These are phyloP conservation scores for Mycothermus thermophilus DNA, from an alignment of 495 filamentous ascomycete genomes.

Conservation along the genomic window DNA sequence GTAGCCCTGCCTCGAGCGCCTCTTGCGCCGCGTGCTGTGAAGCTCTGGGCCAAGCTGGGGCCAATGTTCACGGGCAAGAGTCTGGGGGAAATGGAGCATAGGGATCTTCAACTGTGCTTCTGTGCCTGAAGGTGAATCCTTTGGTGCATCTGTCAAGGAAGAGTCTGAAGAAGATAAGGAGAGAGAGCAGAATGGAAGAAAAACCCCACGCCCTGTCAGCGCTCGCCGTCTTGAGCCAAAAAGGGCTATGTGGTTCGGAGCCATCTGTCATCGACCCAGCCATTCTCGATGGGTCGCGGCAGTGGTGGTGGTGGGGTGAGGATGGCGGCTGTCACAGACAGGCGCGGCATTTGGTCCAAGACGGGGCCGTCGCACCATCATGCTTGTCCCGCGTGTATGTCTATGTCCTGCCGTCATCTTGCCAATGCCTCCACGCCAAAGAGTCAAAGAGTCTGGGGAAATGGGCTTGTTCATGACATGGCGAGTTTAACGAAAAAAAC, in stretches of 20 bases:
- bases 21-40: constrained; percentile 6
- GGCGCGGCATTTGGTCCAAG: constrained; percentile 18
- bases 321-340: constrained; percentile 3
- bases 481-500: constrained; percentile 6
- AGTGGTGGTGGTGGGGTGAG: constrained; percentile 3
- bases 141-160: no score
- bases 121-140: no score
- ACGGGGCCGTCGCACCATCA: constrained; percentile 11
- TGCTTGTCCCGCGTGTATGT: constrained; percentile 6
- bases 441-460: constrained; percentile 10
- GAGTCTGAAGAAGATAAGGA: no score
- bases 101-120: no score
- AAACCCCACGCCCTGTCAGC: no score
- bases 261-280: no score
- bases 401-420: constrained; percentile 9
- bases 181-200: no score
- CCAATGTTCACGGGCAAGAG: no score
- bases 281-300: constrained; percentile 3
- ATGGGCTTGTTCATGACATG: constrained; percentile 6
- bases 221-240: no score
- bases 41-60: no score
- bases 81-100: no score
- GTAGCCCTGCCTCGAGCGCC: constrained; percentile 7
- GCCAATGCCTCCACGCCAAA: constrained; percentile 14
- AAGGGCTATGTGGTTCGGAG: no score